Base-by-base conservation (phyloP, 257 asterid species). In the Przewalskia tangutica region DNA sequence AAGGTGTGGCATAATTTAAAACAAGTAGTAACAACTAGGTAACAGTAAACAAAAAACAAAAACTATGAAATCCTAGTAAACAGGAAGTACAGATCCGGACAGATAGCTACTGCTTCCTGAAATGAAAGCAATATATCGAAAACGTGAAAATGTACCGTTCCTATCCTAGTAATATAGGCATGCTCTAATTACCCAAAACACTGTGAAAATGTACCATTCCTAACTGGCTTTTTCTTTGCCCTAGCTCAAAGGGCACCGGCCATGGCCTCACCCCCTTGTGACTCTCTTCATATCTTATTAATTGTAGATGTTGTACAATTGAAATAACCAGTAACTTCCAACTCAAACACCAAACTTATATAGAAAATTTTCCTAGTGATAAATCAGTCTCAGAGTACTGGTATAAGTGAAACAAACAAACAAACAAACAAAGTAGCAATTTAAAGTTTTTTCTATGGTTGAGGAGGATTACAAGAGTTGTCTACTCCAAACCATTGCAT, bases 201-300 rank as follows among this genome's bases (percentile, higher is more conserved):
- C 68, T 23, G 7, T 62, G 42, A 27, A 59, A 62, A 62, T 62
- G 68, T 62, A 62, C 68, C 42, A 27, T 27, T 62, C 38, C 14
- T 23, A 9, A 23, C 68, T 23, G 68, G 8, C 32, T 44, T 54
- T 53, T 80, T 32, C 38, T 80, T 63, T 80, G 51, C 83, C 83
- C 83, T 80, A 63, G 63, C 34, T 63, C 67, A 44, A 46, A 53
- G 77, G 83, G 77, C 77, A 63, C 62, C 62, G n/a, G 2, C 32
- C 32, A 10, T 3, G 17, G 46, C 60, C 58, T 79, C 17, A 53
- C 11, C 23, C 40, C 40, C 78, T 44, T 5, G 3, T 71, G 60
- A 73, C 60, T 48, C 59, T 23, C 60, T 48, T 73, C 77, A 67
- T 17, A 54, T 54, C 34, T 67, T 67, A 67, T 67, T 73, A 48